These are phyloP conservation scores for Ceratocystis albifundus DNA, from an alignment of 2,329 filamentous ascomycete species.

Conservation along the genomic window DNA sequence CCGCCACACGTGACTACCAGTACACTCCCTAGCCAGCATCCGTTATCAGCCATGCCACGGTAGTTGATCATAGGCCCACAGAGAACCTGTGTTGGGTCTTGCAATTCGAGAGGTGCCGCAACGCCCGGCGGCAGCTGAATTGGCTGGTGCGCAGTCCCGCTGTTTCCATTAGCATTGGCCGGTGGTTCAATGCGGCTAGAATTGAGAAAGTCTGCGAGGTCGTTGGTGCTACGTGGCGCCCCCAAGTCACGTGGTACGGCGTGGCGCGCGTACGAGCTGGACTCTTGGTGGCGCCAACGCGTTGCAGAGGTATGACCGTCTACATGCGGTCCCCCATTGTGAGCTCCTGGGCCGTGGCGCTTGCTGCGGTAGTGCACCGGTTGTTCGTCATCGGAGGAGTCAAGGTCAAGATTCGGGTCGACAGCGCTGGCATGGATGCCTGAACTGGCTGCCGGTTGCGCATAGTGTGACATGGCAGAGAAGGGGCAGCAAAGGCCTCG, in stretches of 20 bases:
- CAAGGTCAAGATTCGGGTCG: background rate
- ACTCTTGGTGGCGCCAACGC: constrained; percentile 55
- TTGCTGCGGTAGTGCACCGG: constrained; percentile 26
- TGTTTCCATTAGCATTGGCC: constrained; percentile 25
- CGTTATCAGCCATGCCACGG: constrained; percentile 54
- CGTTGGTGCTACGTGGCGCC: constrained; percentile 35
- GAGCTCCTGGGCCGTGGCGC: background rate
- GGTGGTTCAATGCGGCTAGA: constrained; percentile 39
- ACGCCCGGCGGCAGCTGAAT: constrained; percentile 34
- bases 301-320: constrained; percentile 40
- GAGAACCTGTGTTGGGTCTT: constrained; percentile 49
- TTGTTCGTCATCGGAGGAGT: constrained; percentile 27
- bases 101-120: constrained; percentile 23
- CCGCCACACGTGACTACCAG: constrained; percentile 69
- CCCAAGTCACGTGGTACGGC: constrained; percentile 36
- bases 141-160: constrained; percentile 37
- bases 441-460: background rate
- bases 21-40: constrained; percentile 73
- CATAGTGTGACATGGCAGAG: background rate
- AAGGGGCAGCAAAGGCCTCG: background rate
- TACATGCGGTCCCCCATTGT: constrained; percentile 24
- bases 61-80: constrained; percentile 71
- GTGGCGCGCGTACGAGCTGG: constrained; percentile 42
- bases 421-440: background rate
- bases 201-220: constrained; percentile 48